Conservation (phyloP, 306 rosid genomes). For the Argentina anserina region DNA sequence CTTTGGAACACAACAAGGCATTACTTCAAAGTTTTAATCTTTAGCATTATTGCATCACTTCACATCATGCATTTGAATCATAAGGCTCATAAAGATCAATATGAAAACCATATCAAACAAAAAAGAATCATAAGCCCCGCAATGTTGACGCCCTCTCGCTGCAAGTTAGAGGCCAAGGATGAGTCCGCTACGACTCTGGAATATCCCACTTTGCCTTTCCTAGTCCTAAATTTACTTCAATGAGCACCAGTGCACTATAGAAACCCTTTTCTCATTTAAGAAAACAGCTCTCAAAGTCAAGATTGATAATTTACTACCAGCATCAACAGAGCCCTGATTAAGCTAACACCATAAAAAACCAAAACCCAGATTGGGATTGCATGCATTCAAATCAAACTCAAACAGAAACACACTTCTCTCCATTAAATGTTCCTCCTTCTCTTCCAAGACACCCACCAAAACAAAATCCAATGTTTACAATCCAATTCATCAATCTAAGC, state of each 20-base stretch:
- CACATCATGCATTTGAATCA: background rate
- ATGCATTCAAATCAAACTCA: background rate
- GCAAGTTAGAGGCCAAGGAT: too few species aligned
- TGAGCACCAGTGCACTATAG: background rate
- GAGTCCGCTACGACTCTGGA: too few species aligned
- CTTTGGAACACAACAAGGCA: background rate
- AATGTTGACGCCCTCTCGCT: too few species aligned
- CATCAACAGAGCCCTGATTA: background rate
- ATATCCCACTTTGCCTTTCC: too few species aligned
- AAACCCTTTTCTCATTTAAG: background rate
- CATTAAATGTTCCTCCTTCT: background rate
- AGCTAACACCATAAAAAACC: background rate
- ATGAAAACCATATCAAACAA: background rate
- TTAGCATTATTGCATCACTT: background rate
- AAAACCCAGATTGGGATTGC: background rate
- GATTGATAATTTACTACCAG: background rate
- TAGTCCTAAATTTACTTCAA: background rate
- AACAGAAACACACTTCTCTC: background rate
- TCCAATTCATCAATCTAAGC: constrained; percentile 10
- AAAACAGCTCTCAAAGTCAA: background rate
- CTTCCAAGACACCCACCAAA: background rate
- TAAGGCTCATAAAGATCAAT: background rate
- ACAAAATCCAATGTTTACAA: background rate
- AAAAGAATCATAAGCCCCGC: background rate
- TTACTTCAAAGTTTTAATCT: background rate